Percentiles rank a stretch among this genome's conserved stretches.
These are phyloP conservation scores for Gynochthodes officinalis DNA, from an alignment of 257 asterid species.

Conservation along the genomic window DNA sequence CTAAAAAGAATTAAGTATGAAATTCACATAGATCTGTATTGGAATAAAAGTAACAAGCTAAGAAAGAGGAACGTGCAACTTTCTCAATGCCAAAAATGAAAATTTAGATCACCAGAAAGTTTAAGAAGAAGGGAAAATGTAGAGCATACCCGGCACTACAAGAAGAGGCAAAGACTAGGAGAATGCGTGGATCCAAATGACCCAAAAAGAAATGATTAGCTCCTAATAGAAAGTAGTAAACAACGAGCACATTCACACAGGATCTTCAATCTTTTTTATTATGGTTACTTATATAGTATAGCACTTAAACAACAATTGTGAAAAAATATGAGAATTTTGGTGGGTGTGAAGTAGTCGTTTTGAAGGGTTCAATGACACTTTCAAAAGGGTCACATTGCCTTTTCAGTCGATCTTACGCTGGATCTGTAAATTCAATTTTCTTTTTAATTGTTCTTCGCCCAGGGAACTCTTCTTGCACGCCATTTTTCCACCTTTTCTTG, in stretches of 20 bases:
- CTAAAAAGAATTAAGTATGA: background rate
- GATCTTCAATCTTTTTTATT: slow-evolving; percentile 6
- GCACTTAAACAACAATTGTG: background rate
- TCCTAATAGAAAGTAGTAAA: slow-evolving; percentile 7
- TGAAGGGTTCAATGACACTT: slow-evolving; percentile 42
- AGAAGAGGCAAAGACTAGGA: slow-evolving; percentile 3
- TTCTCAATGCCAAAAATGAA: background rate
- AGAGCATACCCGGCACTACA: slow-evolving; percentile 9
- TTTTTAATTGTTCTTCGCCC: background rate
- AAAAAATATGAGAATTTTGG: slow-evolving; percentile 6
- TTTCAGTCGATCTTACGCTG: slow-evolving; percentile 23
- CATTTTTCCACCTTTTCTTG: background rate
- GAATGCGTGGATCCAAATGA: background rate
- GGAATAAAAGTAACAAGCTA: background rate
- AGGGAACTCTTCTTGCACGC: slow-evolving; percentile 4
- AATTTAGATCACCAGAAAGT: slow-evolving; percentile 8
- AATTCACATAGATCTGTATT: slow-evolving; percentile 2
- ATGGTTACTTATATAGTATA: background rate
- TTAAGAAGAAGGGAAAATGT: background rate
- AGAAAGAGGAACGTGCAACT: background rate
- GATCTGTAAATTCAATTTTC: slow-evolving; percentile 35
- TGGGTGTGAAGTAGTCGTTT: slow-evolving; percentile 36
- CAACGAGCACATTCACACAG: background rate
- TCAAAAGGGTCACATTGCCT: slow-evolving; percentile 28
- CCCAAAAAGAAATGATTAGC: slow-evolving; percentile 1